Percentiles rank a stretch among this genome's conserved stretches.
phyloP scores from a whole-genome alignment of 2,329 filamentous ascomycete species.

The Ceratocystis colombiana region DNA sequence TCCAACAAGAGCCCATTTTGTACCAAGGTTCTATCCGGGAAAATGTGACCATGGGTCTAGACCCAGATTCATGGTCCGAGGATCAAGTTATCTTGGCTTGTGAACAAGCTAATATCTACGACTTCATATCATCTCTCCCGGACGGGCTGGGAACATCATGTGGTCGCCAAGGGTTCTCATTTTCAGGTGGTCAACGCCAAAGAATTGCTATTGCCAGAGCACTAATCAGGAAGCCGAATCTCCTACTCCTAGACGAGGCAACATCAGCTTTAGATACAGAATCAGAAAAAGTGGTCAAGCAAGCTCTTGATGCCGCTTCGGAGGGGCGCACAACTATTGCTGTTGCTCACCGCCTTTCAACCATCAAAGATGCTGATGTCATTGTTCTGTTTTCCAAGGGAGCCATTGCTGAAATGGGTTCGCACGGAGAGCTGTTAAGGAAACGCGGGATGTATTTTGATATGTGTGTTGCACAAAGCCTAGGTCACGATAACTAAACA shows the following conservation, averaged over 20 bases:
- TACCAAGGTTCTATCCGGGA: constrained; percentile 45
- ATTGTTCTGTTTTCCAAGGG: constrained; percentile 54
- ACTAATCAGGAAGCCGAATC: constrained; percentile 54
- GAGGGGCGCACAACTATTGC: constrained; percentile 47
- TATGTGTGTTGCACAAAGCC: constrained; percentile 41
- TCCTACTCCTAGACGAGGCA: constrained; percentile 65
- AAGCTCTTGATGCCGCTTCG: constrained; percentile 43
- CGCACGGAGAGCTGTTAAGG: constrained; percentile 48
- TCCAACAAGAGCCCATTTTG: constrained; percentile 37
- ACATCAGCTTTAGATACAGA: constrained; percentile 55
- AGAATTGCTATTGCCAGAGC: constrained; percentile 63
- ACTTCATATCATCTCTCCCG: constrained; percentile 47
- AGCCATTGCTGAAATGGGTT: constrained; percentile 50
- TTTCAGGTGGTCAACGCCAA: constrained; percentile 65
- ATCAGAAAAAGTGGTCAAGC: constrained; percentile 55
- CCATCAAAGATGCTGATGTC: constrained; percentile 47
- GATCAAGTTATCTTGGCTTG: constrained; percentile 42
- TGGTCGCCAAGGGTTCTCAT: constrained; percentile 55
- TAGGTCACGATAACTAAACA: constrained; percentile 31
- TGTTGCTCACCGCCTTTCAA: constrained; percentile 52
- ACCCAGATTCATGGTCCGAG: constrained; percentile 28
- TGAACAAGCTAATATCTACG: constrained; percentile 45
- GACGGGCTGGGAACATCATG: constrained; percentile 54
- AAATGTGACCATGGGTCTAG: constrained; percentile 44
- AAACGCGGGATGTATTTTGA: constrained; percentile 42